A percentile compares a stretch with the other conserved stretches of the same genome.
Conservation (phyloP, 495 filamentous ascomycete species). For the Extremus antarcticus region DNA sequence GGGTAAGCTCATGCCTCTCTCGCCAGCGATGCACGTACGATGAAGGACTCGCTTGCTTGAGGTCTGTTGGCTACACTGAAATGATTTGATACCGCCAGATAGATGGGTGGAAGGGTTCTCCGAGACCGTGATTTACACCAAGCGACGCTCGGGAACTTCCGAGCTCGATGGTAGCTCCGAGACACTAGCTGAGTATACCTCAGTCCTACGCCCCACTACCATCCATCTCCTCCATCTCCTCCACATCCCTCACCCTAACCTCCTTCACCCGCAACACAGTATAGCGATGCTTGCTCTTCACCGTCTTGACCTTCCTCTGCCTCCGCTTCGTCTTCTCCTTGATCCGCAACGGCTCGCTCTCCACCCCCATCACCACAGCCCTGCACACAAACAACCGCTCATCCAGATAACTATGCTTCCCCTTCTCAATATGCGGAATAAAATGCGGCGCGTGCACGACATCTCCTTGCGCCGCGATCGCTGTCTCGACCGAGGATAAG, state of each 20-base stretch:
- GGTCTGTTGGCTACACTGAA: too few species aligned
- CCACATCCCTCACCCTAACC: slow-evolving; percentile 55
- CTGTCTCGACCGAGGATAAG: neutral
- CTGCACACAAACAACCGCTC: slow-evolving; percentile 73
- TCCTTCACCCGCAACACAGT: slow-evolving; percentile 80
- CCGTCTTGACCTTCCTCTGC: slow-evolving; percentile 58
- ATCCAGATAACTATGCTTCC: slow-evolving; percentile 48
- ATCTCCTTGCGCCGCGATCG: too few species aligned
- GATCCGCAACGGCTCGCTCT: slow-evolving; percentile 74
- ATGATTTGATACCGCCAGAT: too few species aligned
- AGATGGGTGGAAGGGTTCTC: too few species aligned
- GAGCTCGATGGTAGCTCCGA: too few species aligned
- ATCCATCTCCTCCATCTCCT: slow-evolving; percentile 49
- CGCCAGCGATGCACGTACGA: too few species aligned
- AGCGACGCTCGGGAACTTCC: too few species aligned
- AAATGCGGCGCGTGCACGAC: slow-evolving; percentile 14
- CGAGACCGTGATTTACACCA: too few species aligned
- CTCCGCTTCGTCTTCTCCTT: slow-evolving; percentile 92
- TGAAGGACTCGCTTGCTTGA: too few species aligned
- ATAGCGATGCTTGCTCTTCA: slow-evolving; percentile 75
- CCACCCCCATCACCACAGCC: slow-evolving; percentile 73
- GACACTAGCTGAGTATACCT: too few species aligned
- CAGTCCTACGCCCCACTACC: too few species aligned
- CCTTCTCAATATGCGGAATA: slow-evolving; percentile 20
- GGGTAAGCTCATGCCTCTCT: too few species aligned